Conservation (phyloP, 2,329 filamentous ascomycete genomes). For the Pyrenophora seminiperda region DNA sequence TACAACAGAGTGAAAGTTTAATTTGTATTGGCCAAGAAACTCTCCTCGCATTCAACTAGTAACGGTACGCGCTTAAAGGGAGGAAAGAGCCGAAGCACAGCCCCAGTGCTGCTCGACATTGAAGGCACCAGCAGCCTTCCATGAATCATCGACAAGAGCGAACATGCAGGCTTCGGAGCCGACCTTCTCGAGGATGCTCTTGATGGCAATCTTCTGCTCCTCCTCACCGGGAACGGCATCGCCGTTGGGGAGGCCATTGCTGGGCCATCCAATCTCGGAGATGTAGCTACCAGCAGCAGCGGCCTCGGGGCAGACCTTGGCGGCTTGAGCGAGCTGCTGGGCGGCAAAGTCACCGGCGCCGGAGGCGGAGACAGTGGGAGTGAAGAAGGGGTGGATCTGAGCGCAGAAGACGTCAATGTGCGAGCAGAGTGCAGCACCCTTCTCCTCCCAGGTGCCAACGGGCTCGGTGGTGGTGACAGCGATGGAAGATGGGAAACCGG, state of each 20-base stretch:
- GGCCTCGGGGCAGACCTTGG: constrained; percentile 67
- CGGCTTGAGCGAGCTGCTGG: constrained; percentile 72
- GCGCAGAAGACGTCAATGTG: constrained; percentile 78
- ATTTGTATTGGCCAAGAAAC: not conserved
- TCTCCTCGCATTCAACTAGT: constrained; percentile 3
- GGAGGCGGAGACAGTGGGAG: constrained; percentile 65
- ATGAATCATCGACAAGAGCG: constrained; percentile 77
- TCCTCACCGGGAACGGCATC: constrained; percentile 67
- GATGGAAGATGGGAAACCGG: constrained; percentile 71
- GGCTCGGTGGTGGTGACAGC: constrained; percentile 82
- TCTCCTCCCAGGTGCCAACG: constrained; percentile 73
- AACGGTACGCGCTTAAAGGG: not conserved
- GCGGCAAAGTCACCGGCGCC: constrained; percentile 78
- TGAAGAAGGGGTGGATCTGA: constrained; percentile 97
- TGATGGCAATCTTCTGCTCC: constrained; percentile 75
- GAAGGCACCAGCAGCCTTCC: constrained; percentile 75
- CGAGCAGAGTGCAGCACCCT: constrained; percentile 67
- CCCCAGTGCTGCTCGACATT: constrained; percentile 84
- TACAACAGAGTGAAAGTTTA: not conserved
- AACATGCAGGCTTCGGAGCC: constrained; percentile 79
- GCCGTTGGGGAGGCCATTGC: constrained; percentile 70
- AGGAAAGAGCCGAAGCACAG: constrained; percentile 57
- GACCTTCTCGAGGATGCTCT: constrained; percentile 67
- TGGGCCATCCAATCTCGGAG: constrained; percentile 92
- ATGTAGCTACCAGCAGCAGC: constrained; percentile 71